These are phyloP conservation scores for Lipomyces mesembrius DNA, from an alignment of 805 yeast species.

Conservation along the genomic window DNA sequence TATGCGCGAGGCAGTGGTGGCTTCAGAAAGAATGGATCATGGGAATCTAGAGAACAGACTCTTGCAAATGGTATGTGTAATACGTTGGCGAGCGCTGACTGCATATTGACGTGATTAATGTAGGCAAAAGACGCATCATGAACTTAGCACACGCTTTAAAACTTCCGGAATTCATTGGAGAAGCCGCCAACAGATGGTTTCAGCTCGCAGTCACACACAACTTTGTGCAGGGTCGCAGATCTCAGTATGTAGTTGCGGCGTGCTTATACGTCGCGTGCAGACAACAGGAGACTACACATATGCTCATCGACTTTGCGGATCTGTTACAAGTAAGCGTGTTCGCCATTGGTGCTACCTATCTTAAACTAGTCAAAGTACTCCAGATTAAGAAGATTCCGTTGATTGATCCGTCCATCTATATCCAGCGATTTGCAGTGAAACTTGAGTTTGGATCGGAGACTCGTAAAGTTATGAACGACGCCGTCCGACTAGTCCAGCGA, in stretches of 20 bases:
- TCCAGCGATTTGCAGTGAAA: conserved; percentile 90
- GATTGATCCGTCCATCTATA: conserved; percentile 92
- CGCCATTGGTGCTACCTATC: conserved; percentile 93
- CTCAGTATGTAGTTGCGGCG: conserved; percentile 93
- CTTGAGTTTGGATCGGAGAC: conserved; percentile 77
- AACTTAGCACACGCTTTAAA: conserved; percentile 77
- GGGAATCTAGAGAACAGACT: conserved; percentile 87
- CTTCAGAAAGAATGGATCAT: conserved; percentile 44
- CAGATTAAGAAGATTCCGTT: conserved; percentile 78
- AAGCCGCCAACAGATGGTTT: conserved; percentile 88
- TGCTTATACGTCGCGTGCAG: conserved; percentile 95
- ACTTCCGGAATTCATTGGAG: conserved; percentile 84
- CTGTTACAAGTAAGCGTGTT: conserved; percentile 88
- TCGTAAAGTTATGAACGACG: conserved; percentile 81
- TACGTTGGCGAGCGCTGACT: not conserved
- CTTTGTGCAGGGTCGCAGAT: conserved; percentile 95
- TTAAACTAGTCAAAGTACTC: conserved; percentile 86
- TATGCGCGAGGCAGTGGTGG: conserved; percentile 53
- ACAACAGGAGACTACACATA: conserved; percentile 85
- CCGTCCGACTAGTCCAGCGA: conserved; percentile 80
- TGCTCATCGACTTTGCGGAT: conserved; percentile 94
- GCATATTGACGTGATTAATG: not conserved
- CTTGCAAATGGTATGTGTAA: conserved; percentile 62
- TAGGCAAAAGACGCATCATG: conserved; percentile 68
- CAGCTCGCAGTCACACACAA: conserved; percentile 81